Percentiles rank a stretch among this genome's conserved stretches.
These are phyloP conservation scores for Cystofilobasidium ferigula DNA, from an alignment of 768 basidiomycete genomes.

Conservation along the genomic window DNA sequence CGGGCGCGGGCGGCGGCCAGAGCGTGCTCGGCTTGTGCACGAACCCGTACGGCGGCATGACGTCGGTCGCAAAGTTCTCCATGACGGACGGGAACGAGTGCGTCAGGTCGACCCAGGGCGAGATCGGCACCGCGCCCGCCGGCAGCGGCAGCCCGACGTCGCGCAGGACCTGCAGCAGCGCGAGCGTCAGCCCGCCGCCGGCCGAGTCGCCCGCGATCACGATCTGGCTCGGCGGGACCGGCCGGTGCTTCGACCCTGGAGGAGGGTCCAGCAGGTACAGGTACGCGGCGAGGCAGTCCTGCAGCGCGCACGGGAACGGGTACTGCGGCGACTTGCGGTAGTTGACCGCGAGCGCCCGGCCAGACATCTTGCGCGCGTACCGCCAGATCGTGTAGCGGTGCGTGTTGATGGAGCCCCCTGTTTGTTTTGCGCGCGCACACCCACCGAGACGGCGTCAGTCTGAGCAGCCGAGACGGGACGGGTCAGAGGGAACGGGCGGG, in stretches of 20 bases:
- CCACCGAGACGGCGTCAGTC: no score
- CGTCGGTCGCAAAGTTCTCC: constrained; percentile 24
- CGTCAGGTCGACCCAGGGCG: constrained; percentile 82
- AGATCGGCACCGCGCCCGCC: constrained; percentile 77
- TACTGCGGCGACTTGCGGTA: constrained; percentile 35
- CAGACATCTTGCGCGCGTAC: constrained; percentile 39
- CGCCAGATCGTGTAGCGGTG: constrained; percentile 40
- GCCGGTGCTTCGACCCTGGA: constrained; percentile 57
- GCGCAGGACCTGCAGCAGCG: constrained; percentile 61
- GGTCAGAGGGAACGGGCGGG: neutral
- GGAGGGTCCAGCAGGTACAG: constrained; percentile 37
- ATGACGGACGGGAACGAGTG: constrained; percentile 56
- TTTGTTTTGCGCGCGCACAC: no score
- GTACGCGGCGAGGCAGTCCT: constrained; percentile 25
- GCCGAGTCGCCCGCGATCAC: constrained; percentile 86
- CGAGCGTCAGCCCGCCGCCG: constrained; percentile 74
- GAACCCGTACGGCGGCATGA: constrained; percentile 27
- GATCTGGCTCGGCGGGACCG: constrained; percentile 70
- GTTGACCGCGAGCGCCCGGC: constrained; percentile 35
- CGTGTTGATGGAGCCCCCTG: constrained; percentile 34
- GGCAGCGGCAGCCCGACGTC: constrained; percentile 71
- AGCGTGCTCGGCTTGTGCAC: constrained; percentile 25
- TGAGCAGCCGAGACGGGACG: neutral
- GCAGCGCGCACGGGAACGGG: constrained; percentile 33
- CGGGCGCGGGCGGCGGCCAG: constrained; percentile 25